A percentile compares a stretch with the other conserved stretches of the same genome.
phyloP scores from a whole-genome alignment of 2,329 filamentous ascomycete species.

The Metarhizium anisopliae region DNA sequence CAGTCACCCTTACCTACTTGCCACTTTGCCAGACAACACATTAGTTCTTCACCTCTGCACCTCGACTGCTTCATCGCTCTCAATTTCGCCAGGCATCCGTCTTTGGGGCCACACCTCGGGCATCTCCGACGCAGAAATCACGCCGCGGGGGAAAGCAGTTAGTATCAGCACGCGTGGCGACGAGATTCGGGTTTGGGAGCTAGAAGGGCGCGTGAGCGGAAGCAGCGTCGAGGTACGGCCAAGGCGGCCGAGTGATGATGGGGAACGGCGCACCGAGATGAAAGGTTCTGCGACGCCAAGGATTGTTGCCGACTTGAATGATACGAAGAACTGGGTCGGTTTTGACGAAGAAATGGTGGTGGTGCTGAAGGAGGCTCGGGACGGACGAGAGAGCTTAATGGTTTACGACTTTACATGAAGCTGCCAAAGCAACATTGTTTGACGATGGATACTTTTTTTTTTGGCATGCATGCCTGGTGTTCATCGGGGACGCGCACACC shows the following conservation, averaged over 20 bases:
- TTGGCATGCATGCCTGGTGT: not conserved
- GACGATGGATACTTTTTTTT: not conserved
- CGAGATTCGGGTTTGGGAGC: slow-evolving; percentile 79
- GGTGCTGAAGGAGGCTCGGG: slow-evolving; percentile 61
- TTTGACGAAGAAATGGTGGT: slow-evolving; percentile 93
- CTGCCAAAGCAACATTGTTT: not conserved
- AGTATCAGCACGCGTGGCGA: slow-evolving; percentile 77
- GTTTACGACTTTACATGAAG: slow-evolving; percentile 73
- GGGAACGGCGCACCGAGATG: slow-evolving; percentile 12
- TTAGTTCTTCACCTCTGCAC: slow-evolving; percentile 74
- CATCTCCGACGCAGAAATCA: slow-evolving; percentile 78
- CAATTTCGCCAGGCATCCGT: slow-evolving; percentile 63
- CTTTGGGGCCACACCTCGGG: slow-evolving; percentile 91
- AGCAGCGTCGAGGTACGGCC: slow-evolving; percentile 47
- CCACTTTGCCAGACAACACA: slow-evolving; percentile 80
- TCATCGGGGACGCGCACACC: not conserved
- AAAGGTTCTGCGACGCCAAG: not conserved
- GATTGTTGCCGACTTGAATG: slow-evolving; percentile 26
- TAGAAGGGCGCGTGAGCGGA: slow-evolving; percentile 58
- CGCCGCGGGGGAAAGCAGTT: slow-evolving; percentile 75
- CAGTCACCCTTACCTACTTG: slow-evolving; percentile 75
- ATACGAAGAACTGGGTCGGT: slow-evolving; percentile 59
- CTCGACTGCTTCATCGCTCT: slow-evolving; percentile 56
- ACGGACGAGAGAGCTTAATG: slow-evolving; percentile 63
- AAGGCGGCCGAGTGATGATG: slow-evolving; percentile 14